phyloP scores from a whole-genome alignment of 192 early-diverging fungal genomes.

The Backusella tarrabulga region DNA sequence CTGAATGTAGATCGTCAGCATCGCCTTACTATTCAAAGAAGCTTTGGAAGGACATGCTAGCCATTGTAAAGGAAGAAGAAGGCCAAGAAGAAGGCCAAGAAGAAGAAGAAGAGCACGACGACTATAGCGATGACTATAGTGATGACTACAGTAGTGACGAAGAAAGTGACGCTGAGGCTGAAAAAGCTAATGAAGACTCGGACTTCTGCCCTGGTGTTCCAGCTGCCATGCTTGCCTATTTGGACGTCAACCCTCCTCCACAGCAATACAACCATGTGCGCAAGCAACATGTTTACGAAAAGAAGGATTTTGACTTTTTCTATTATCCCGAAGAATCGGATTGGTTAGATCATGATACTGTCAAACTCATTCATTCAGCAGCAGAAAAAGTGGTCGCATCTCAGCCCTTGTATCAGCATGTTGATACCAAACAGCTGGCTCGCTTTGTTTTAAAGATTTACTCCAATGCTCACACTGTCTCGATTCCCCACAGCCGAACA shows the following conservation, averaged over 20 bases:
- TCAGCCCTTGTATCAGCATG: constrained; percentile 16
- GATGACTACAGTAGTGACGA: neutral
- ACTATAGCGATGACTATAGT: neutral
- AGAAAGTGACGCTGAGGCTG: constrained; percentile 12
- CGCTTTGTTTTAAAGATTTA: constrained; percentile 38
- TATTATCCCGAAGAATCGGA: constrained; percentile 27
- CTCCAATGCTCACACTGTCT: constrained; percentile 37
- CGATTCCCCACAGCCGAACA: constrained; percentile 15
- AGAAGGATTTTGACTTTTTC: constrained; percentile 30
- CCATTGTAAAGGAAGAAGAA: constrained; percentile 16
- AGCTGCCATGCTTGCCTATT: constrained; percentile 35
- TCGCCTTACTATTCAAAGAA: constrained; percentile 33
- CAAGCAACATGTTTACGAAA: neutral
- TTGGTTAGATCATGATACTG: constrained; percentile 31
- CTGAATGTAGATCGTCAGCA: constrained; percentile 27
- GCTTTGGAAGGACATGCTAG: constrained; percentile 23
- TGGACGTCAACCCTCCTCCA: constrained; percentile 24
- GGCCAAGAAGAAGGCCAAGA: neutral
- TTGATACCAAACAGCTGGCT: constrained; percentile 1
- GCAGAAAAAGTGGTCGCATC: neutral
- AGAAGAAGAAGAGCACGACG: neutral
- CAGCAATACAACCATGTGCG: neutral
- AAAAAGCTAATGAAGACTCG: constrained; percentile 1
- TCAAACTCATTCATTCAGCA: constrained; percentile 2
- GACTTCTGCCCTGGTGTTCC: constrained; percentile 36